Conservation (phyloP, 2,329 filamentous ascomycete genomes). For the Fusarium floridanum region DNA sequence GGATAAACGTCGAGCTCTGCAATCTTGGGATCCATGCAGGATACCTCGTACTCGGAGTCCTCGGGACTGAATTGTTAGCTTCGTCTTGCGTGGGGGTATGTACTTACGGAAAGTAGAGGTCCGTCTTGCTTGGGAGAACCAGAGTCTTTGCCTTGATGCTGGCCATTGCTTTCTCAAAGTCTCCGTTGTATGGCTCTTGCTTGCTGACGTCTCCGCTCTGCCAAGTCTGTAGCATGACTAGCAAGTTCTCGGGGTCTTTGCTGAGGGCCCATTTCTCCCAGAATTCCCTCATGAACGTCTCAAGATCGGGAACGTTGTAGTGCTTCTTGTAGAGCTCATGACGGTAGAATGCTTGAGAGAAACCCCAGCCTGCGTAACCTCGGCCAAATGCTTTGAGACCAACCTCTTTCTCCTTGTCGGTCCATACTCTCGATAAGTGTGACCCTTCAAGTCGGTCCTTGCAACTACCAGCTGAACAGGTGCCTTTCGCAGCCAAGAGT, state of each 20-base stretch:
- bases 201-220: slow-evolving; percentile 78
- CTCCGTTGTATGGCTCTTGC: slow-evolving; percentile 75
- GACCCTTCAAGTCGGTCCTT: slow-evolving; percentile 46
- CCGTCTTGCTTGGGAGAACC: slow-evolving; percentile 78
- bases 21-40: slow-evolving; percentile 54
- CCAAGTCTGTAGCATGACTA: slow-evolving; percentile 84
- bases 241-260: slow-evolving; percentile 81
- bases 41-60: slow-evolving; percentile 81
- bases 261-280: slow-evolving; percentile 82
- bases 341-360: slow-evolving; percentile 83
- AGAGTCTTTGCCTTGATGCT: slow-evolving; percentile 79
- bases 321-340: slow-evolving; percentile 74
- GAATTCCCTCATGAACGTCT: slow-evolving; percentile 80
- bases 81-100: background rate
- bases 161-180: slow-evolving; percentile 75
- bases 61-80: slow-evolving; percentile 63
- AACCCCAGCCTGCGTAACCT: slow-evolving; percentile 86
- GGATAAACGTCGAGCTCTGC: slow-evolving; percentile 55
- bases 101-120: slow-evolving; percentile 78
- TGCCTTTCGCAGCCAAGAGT: slow-evolving; percentile 55
- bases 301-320: slow-evolving; percentile 75
- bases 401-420: slow-evolving; percentile 56
- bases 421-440: slow-evolving; percentile 44
- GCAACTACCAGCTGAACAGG: slow-evolving; percentile 64
- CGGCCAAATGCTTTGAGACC: slow-evolving; percentile 77